Percentiles rank a stretch among this genome's conserved stretches.
phyloP scores from a whole-genome alignment of 345 rosid species.

The Zanthoxylum bungeanum region DNA sequence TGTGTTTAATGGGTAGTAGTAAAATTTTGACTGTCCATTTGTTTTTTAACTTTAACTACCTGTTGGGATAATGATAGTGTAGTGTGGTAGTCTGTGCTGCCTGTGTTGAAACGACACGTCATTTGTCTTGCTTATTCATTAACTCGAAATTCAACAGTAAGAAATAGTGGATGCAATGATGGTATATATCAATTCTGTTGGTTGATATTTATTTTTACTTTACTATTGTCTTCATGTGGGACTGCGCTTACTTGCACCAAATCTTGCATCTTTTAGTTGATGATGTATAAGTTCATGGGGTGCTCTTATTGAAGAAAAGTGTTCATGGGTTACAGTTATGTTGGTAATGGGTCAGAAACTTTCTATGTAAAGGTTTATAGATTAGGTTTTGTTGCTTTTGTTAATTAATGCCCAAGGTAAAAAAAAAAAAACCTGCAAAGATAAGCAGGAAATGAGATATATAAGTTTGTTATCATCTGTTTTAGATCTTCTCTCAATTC shows the following conservation, averaged over 20 bases:
- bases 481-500: not conserved
- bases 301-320: not conserved
- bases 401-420: not conserved
- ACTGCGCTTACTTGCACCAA: not conserved
- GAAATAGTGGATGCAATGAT: no score
- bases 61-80: not conserved
- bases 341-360: not conserved
- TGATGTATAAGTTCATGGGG: no score
- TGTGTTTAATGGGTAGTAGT: no score
- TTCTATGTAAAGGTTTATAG: no score
- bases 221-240: not conserved
- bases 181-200: not conserved
- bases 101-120: not conserved
- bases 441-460: not conserved
- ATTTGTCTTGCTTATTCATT: not conserved
- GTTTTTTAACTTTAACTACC: not conserved
- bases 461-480: not conserved
- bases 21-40: not conserved
- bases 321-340: not conserved
- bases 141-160: not conserved
- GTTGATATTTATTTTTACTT: not conserved
- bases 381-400: not conserved
- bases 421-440: not conserved
- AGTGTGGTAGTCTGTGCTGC: not conserved
- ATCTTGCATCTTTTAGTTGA: not conserved